A percentile compares a stretch with the other conserved stretches of the same genome.
phyloP scores from a whole-genome alignment of 2,329 filamentous ascomycete genomes.

The Cordyceps tenuipes region DNA sequence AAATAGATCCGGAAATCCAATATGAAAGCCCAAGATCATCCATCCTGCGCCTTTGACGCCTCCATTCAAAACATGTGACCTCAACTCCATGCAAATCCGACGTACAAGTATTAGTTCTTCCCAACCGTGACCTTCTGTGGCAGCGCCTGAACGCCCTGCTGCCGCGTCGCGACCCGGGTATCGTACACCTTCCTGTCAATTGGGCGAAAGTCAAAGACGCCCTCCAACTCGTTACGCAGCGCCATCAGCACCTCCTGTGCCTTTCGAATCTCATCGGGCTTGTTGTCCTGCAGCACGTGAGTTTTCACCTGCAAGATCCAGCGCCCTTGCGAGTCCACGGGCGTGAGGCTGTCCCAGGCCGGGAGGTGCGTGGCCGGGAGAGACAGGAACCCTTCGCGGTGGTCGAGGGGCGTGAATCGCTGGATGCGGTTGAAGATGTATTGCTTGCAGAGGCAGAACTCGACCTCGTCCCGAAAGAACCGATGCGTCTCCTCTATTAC shows the following conservation, averaged over 20 bases:
- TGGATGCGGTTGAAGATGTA: conserved; percentile 31
- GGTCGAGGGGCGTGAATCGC: conserved; percentile 26
- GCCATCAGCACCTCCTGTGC: conserved; percentile 43
- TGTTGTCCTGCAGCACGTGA: conserved; percentile 47
- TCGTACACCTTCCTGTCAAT: conserved; percentile 47
- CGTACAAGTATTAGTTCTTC: conserved; percentile 17
- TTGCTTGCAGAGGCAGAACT: conserved; percentile 43
- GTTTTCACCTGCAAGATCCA: conserved; percentile 50
- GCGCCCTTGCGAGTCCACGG: conserved; percentile 38
- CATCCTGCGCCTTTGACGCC: no score
- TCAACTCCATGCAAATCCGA: no score
- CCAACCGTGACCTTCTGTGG: conserved; percentile 30
- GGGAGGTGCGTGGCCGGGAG: conserved; percentile 29
- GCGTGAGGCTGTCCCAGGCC: conserved; percentile 37
- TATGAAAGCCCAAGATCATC: no score
- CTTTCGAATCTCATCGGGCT: conserved; percentile 49
- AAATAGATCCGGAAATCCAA: no score
- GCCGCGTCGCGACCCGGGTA: conserved; percentile 35
- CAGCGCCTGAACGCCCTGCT: conserved; percentile 29
- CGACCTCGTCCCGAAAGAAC: conserved; percentile 46
- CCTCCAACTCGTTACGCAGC: conserved; percentile 38
- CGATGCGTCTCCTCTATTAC: conserved; percentile 44
- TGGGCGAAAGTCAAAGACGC: conserved; percentile 43
- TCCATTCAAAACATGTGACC: no score
- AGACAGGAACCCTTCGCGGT: conserved; percentile 12